Evolutionary conservation across 345 rosid species (phyloP).

Genomic region (Adansonia digitata): DNA sequence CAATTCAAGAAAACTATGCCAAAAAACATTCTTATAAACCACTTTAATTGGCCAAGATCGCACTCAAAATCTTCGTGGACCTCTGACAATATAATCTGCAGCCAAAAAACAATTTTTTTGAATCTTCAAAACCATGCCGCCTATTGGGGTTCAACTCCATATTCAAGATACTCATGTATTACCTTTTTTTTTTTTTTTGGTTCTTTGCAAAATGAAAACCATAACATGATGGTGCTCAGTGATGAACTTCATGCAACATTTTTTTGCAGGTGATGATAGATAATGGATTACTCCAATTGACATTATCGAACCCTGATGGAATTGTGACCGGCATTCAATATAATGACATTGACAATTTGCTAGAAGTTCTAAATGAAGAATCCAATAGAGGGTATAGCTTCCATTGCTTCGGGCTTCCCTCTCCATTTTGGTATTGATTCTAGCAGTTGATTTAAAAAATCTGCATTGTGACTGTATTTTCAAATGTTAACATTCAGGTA

Average conservation of each 20-base stretch:
- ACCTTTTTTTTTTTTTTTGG: not conserved
- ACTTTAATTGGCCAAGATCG: not conserved
- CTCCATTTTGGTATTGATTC: not conserved
- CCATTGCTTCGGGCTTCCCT: not conserved
- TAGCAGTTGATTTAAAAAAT: not conserved
- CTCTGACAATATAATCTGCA: too few relatives aligned
- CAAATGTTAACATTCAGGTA: slow-evolving; percentile 34
- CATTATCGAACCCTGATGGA: slow-evolving; percentile 73
- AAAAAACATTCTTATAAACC: not conserved
- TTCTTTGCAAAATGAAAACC: not conserved
- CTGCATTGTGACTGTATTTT: not conserved
- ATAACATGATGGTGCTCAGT: slow-evolving; percentile 10
- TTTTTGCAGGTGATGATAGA: slow-evolving; percentile 68
- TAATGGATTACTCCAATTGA: slow-evolving; percentile 67
- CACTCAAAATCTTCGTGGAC: not conserved
- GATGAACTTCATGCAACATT: not conserved
- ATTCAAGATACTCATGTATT: slow-evolving; percentile 33
- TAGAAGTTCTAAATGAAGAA: slow-evolving; percentile 78
- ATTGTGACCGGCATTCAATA: slow-evolving; percentile 66
- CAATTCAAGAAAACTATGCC: slow-evolving; percentile 22
- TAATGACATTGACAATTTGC: slow-evolving; percentile 71
- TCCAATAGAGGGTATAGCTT: slow-evolving; percentile 65
- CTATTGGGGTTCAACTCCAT: slow-evolving; percentile 23
- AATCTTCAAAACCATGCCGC: slow-evolving; percentile 20
- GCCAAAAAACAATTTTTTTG: not conserved